Evolutionary conservation across 139 green algal genomes (phyloP), one percentile per base, ranked within the genome.

Genomic region (Chlamydomonas incerta): DNA sequence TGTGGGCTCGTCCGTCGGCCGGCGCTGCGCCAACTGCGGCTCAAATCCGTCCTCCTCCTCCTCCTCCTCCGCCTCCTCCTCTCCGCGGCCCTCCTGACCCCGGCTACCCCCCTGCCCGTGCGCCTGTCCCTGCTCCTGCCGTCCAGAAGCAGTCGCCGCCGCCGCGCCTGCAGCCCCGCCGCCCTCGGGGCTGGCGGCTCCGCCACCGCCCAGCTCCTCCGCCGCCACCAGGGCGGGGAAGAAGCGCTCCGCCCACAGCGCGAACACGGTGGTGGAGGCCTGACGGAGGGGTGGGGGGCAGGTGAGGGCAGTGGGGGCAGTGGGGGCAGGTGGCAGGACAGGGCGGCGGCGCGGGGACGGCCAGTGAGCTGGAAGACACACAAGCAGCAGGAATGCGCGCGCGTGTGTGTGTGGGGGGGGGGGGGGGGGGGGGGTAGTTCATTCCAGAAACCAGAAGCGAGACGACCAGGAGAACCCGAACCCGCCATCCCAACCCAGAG

Each of bases 151-250:
- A 17, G 14, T 67, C 28, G 72, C 5, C 29, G 1, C 28, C 50
- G 29, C 50, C 72, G 41, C 41, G 5, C 5, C 6, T 63, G 47
- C 29, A 3, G 11, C 35, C 3, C 29, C n/a, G 29, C 33, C n/a
- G 57, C 35, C 28, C 3, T 26, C 24, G 26, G 26, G 8, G 1
- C 23, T 55, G 57, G 9, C 57, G 20, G 9, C 57, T 2, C 20
- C 57, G 23, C 10, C 57, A 2, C 57, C 57, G 21, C 63, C 63
- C 26, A 37, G 26, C 62, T 29, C 77, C 63, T 83, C 77, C 15
- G 77, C 77, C 14, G 74, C 80, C 52, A 85, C 67, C 66, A 85
- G 13, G 23, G 67, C 47, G 17, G 80, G 80, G 33, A 85, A 66
- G 80, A 85, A 76, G n/a, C 52, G 67, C 20, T 15, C 66, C 3